Evolutionary conservation across 177 flowering plant genomes (phyloP), one percentile per base, ranked within the genome.

Genomic region (Vitis hybrid): DNA sequence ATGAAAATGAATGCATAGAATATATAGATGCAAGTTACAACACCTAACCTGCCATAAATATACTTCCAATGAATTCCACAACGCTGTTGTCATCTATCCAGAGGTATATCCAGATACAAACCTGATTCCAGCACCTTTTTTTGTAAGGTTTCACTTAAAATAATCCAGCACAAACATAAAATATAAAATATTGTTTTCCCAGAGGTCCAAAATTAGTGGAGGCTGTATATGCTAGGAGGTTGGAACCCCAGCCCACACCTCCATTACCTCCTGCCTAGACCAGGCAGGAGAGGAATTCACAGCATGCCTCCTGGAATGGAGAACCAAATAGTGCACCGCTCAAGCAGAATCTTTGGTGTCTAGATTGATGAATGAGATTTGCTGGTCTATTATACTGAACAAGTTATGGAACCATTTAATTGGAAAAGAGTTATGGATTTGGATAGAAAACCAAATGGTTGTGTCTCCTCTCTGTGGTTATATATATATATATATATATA

Each of bases 11-110:
- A 39, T 39, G 45, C 45, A 39, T 39, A 39, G 45, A 39, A 39
- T 5, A 39, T 1, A 39, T 39, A 39, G 45, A 39, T 39, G 45
- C 45, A 6, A 39, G 45, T 39, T 51, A 70, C 62, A 61, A 68
- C 72, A 63, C 4, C 78, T 63, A 63, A 93, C 98, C 98, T 84
- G 98, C 97, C 69, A 95, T 81, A 70, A 91, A 93, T 81, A 95
- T 82, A 70, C 87, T 88, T 60, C 92, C 98, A 68, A 89, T 62
- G 60, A 85, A 78, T 73, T 88, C 90, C 62, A 84, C 87, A 7
- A 80, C 79, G 33, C 74, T 83, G 79, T 79, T 90, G 78, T 89
- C 93, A 79, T 93, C 77, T 71, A 95, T 73, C 95, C 98, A 90
- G 50, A 91, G 76, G 85, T 86, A 88, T 18, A 88, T 67, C 99